These are phyloP conservation scores for Scheffersomyces spartinae DNA, from an alignment of 805 yeast genomes.

Conservation along the genomic window DNA sequence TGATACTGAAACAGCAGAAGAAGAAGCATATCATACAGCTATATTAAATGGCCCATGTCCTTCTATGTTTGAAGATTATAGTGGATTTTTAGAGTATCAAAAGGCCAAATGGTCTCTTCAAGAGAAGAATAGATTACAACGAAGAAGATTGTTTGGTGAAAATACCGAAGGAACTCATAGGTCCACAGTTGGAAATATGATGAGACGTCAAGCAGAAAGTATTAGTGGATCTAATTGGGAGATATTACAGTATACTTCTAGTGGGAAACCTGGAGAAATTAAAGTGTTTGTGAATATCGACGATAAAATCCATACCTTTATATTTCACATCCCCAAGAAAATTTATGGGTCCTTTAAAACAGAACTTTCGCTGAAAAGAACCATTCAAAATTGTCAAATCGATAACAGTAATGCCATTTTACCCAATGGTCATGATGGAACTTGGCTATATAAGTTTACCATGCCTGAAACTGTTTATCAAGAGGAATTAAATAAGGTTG, in stretches of 20 bases:
- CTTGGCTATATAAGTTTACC: slow-evolving; percentile 45
- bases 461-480: slow-evolving; percentile 57
- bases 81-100: slow-evolving; percentile 58
- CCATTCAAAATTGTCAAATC: slow-evolving; percentile 39
- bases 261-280: slow-evolving; percentile 56
- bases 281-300: slow-evolving; percentile 61
- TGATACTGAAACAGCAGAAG: slow-evolving; percentile 9
- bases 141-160: slow-evolving; percentile 72
- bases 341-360: slow-evolving; percentile 58
- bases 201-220: slow-evolving; percentile 68
- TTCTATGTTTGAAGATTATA: slow-evolving; percentile 54
- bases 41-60: slow-evolving; percentile 48
- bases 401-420: slow-evolving; percentile 49
- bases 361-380: slow-evolving; percentile 26
- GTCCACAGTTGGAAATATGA: slow-evolving; percentile 53
- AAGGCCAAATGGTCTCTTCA: slow-evolving; percentile 84
- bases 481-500: slow-evolving; percentile 44
- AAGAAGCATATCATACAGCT: slow-evolving; percentile 33
- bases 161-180: slow-evolving; percentile 40
- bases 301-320: slow-evolving; percentile 62
- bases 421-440: slow-evolving; percentile 55
- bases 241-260: slow-evolving; percentile 53
- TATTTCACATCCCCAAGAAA: slow-evolving; percentile 63
- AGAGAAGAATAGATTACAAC: slow-evolving; percentile 55
- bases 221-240: slow-evolving; percentile 81